Base-by-base conservation (phyloP, 139 green algal genomes). In the Gonium pectorale region DNA sequence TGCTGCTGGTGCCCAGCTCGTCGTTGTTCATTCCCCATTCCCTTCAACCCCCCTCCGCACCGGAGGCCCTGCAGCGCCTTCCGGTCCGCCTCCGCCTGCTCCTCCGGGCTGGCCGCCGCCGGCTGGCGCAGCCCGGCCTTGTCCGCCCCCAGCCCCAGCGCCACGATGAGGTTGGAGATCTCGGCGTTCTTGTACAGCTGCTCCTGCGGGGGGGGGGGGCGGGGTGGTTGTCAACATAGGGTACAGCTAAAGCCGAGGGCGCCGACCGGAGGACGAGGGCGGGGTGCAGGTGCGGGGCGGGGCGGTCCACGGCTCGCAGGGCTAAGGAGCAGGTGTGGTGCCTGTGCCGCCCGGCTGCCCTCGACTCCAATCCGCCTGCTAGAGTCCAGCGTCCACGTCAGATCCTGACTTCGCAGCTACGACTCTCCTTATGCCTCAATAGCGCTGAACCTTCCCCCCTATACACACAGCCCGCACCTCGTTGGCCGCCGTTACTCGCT, bases 111-210 rank as follows among this genome's bases (percentile, higher is more conserved):
- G 37, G 93, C 81, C 38, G 94, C 95, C 86, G 7, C 37, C 40
- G 37, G 24, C 54, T 15, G 26, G 44, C 43, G 22, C 31, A n/a
- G 26, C 70, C 22, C 67, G 2, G 46, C 49, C 37, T 35, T 17
- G 6, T 38, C 77, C 5, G 77, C 29, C 3, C 77, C 96, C 19
- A 99, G 91, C 5, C 97, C 97, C 52, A 99, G 87, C 0, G 94
- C 97, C 8, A 98, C 86, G 26, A 99, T 99, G 26, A 99, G 90
- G 63, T 94, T 95, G 24, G 90, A 82, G 31, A 99, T 93, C 92
- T 99, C 97, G 27, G 93, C 89, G 92, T 99, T 99, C 87, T 99
- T 98, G 89, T 98, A 98, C 60, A 99, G 89, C 22, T 70, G 86
- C 17, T 92, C 90, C 67, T 89, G 80, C 8, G 33, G 7, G 63